phyloP scores from a whole-genome alignment of 495 filamentous ascomycete species.

The Hypomontagnella submonticulosa region DNA sequence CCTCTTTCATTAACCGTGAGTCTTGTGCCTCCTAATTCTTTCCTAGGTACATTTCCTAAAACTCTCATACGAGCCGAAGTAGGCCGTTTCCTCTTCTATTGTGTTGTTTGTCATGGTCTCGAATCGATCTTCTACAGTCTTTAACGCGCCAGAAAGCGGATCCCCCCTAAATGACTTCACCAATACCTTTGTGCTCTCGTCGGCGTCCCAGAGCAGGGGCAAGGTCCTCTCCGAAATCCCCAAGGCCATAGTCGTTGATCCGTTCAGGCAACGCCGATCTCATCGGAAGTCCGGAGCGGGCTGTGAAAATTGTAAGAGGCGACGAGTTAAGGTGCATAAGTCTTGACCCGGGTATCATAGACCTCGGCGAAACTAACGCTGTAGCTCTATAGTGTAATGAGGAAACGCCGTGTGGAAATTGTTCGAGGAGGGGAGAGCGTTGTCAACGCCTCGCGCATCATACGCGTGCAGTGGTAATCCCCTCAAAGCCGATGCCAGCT shows the following conservation, averaged over 20 bases:
- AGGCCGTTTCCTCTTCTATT: too few species aligned
- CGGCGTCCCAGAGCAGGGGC: neutral
- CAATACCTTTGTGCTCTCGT: neutral
- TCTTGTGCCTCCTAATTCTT: too few species aligned
- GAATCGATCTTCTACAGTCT: too few species aligned
- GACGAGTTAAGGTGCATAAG: constrained; percentile 1
- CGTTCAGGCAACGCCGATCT: neutral
- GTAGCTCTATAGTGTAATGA: neutral
- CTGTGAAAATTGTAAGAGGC: neutral
- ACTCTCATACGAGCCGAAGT: too few species aligned
- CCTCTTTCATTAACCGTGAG: too few species aligned
- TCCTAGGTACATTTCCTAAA: too few species aligned
- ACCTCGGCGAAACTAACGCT: neutral
- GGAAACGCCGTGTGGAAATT: constrained; percentile 1
- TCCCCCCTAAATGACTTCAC: neutral
- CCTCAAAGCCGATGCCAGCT: neutral
- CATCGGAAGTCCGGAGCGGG: neutral
- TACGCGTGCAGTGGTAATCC: neutral
- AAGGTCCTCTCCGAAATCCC: neutral
- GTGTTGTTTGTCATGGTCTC: too few species aligned
- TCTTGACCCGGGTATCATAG: neutral
- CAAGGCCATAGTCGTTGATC: neutral
- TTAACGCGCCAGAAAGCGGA: too few species aligned
- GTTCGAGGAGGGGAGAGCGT: neutral
- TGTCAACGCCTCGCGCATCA: neutral